Evolutionary conservation across 2,329 filamentous ascomycete species (phyloP), one percentile per base, ranked within the genome.

Genomic region (Fonsecaea multimorphosa): DNA sequence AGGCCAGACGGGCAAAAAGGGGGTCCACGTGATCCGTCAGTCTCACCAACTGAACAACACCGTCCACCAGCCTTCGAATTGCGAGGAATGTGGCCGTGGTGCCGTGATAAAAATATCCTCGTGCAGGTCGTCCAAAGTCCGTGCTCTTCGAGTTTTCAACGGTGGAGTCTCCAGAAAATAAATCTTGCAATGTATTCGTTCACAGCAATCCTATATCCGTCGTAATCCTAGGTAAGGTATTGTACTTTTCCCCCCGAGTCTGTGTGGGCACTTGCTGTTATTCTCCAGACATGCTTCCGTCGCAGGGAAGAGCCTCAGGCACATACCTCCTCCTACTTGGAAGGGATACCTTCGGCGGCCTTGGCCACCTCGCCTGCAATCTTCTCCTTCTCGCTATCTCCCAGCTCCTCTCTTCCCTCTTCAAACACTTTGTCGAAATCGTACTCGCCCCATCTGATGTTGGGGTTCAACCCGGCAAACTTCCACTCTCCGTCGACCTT

Each of bases 401-500:
- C 70, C 9, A 70, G 58, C 51, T 68, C 64, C 31, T 72, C 71
- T 46, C 71, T 60, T 16, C 71, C 71, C 31, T 67, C 69, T 3
- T 57, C 71, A 61, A 73, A 73, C 59, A 73, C 68, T 53, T 70
- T 72, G 61, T 73, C 71, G 60, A 73, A 72, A 51, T 74, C 71
- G 58, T 73, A 72, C 68, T 75, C 73, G 38, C 57, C 57, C 73
- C 73, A 75, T 54, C 70, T 65, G 58, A 75, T 72, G 24, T 71
- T 64, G 3, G 74, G 73, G 63, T 68, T 64, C 22, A 75, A 55
- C 6, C 74, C 74, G n/a, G 71, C 73, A 59, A 74, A 73, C 64
- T 75, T 75, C 74, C 74, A 75, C 9, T 67, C 71, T 9, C 72
- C 73, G 62, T 75, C 73, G 24, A 75, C 49, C 68, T 74, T 75